Evolutionary conservation across 768 basidiomycete species (phyloP).

Genomic region (Leccinum boreale): DNA sequence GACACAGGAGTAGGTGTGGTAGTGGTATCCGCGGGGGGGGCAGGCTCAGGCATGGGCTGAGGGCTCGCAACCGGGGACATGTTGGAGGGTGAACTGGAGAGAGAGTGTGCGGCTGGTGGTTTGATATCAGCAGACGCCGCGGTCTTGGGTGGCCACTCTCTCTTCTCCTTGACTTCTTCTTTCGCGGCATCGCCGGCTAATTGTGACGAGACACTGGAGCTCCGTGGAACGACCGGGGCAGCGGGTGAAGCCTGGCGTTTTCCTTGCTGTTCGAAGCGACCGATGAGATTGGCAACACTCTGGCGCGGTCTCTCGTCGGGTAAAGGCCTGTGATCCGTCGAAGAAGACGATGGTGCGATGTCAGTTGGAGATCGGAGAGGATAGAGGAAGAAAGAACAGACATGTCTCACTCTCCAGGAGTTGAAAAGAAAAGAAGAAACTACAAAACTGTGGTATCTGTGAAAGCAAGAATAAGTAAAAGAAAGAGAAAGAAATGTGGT

Average conservation of each 20-base stretch:
- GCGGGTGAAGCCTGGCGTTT: slow-evolving; percentile 54
- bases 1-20: slow-evolving; percentile 21
- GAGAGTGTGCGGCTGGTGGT: slow-evolving; percentile 33
- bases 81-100: slow-evolving; percentile 33
- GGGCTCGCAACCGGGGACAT: slow-evolving; percentile 25
- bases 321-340: slow-evolving; percentile 55
- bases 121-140: slow-evolving; percentile 33
- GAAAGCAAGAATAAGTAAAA: slow-evolving; percentile 8
- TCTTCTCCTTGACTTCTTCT: slow-evolving; percentile 66
- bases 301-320: slow-evolving; percentile 86
- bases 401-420: slow-evolving; percentile 24
- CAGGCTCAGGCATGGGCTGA: slow-evolving; percentile 27
- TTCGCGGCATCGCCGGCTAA: slow-evolving; percentile 59
- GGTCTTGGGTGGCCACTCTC: slow-evolving; percentile 73
- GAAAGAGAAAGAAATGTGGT: slow-evolving; percentile 12
- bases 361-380: slow-evolving; percentile 14
- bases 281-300: slow-evolving; percentile 88
- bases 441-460: slow-evolving; percentile 10
- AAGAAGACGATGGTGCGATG: slow-evolving; percentile 6
- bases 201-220: slow-evolving; percentile 66
- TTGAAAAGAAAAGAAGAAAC: slow-evolving; percentile 15
- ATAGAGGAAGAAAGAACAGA: slow-evolving; percentile 7
- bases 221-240: slow-evolving; percentile 45
- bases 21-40: slow-evolving; percentile 15
- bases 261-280: slow-evolving; percentile 79